Evolutionary conservation across 2,329 filamentous ascomycete genomes (phyloP), one percentile per base, ranked within the genome.

Genomic region (Emmonsia crescens): DNA sequence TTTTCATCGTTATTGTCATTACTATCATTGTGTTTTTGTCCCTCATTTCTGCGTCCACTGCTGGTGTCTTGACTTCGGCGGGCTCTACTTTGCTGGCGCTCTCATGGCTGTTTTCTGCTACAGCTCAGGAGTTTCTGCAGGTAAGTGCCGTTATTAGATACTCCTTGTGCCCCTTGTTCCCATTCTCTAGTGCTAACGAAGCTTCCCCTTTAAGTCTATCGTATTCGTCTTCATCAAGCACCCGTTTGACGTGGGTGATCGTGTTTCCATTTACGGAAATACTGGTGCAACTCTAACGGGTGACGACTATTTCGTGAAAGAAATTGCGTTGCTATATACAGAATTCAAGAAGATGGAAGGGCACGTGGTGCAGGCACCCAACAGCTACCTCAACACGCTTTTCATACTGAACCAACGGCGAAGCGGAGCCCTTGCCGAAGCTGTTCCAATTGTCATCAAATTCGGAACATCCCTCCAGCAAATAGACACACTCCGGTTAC

Each of bases 341-440:
- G 93, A 96, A 71, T 96, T 96, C 79, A 96, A 96, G 81, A 96
- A 96, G 80, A 93, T 96, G 89, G 88, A 96, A 74, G 93, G 93
- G 1, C 92, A 96, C 69, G 88, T 96, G 29, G 93, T 97, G 0
- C 93, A 96, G 74, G 93, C 93, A 0, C 93, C 93, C 12, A 97
- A 97, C 81, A 95, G 89, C 62, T 86, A 96, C 44, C 83, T 97
- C 61, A 97, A 96, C 75, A 91, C 85, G 0, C 82, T 97, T 0
- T 96, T 96, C 76, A 96, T 97, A 65, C 85, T 96, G 52, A 97
- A 97, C 74, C 91, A 96, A 77, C 86, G 93, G 54, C 88, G 93
- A 60, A 95, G 91, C 40, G 92, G 92, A 65, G 89, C 88, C 5
- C 81, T 96, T 5, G 91, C 93, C 1, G 93, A 96, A 75, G 89